phyloP scores from a whole-genome alignment of 1,284 basidiomycete genomes.

The Porodaedalea pini region DNA sequence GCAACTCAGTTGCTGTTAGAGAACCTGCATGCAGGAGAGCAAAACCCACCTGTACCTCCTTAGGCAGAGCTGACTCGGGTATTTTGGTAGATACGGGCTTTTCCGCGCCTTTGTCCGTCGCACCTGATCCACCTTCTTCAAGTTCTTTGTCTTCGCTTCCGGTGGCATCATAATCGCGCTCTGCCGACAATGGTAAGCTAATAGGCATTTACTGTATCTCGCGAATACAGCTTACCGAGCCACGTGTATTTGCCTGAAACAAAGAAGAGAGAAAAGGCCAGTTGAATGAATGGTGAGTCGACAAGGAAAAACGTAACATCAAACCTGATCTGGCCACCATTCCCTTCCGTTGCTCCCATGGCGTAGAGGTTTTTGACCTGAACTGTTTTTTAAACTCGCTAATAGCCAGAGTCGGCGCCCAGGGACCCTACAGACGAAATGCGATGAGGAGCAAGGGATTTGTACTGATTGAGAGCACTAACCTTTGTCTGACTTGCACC shows the following conservation, averaged over 20 bases:
- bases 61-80: slow-evolving; percentile 44
- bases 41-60: slow-evolving; percentile 46
- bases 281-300: background rate
- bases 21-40: background rate
- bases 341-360: slow-evolving; percentile 52
- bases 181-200: slow-evolving; percentile 30
- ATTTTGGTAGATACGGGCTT: slow-evolving; percentile 34
- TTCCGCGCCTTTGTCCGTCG: slow-evolving; percentile 30
- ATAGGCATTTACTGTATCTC: background rate
- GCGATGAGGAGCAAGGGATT: background rate
- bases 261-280: background rate
- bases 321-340: slow-evolving; percentile 49
- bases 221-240: slow-evolving; percentile 38
- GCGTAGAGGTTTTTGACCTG: slow-evolving; percentile 48
- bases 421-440: slow-evolving; percentile 36
- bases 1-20: background rate
- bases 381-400: slow-evolving; percentile 60
- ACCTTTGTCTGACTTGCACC: slow-evolving; percentile 53
- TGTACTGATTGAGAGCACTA: background rate
- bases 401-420: slow-evolving; percentile 36
- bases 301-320: background rate
- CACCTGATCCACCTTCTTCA: slow-evolving; percentile 22
- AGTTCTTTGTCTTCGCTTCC: slow-evolving; percentile 41
- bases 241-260: slow-evolving; percentile 55
- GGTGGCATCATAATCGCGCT: slow-evolving; percentile 49